These are phyloP conservation scores for Begonia fuchsioides DNA, from an alignment of 306 rosid species.

Conservation along the genomic window DNA sequence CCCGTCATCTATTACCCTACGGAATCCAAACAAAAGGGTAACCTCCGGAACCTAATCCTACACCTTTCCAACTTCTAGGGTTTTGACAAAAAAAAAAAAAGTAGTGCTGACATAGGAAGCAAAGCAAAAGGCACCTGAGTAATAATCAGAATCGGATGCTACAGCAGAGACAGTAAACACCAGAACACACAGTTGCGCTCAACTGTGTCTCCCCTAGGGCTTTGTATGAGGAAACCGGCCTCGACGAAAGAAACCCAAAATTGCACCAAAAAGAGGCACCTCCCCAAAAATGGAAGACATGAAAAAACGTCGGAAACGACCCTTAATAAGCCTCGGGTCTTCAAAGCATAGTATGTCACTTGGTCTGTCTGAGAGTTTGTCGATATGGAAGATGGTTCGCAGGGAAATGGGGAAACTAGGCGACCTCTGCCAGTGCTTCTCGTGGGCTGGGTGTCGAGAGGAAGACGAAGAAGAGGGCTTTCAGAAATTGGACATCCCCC, in stretches of 20 bases:
- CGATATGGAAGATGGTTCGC: conserved; percentile 22
- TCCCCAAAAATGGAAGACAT: conserved; percentile 44
- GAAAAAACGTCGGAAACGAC: conserved; percentile 23
- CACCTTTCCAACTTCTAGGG: conserved; percentile 55
- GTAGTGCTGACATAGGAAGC: conserved; percentile 17
- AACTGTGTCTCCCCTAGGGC: conserved; percentile 74
- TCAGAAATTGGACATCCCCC: conserved; percentile 29
- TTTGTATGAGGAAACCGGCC: conserved; percentile 27
- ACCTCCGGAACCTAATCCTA: no score
- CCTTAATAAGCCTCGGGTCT: conserved; percentile 11
- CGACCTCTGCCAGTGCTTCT: conserved; percentile 55
- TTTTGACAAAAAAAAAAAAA: conserved; percentile 19
- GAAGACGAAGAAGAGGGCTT: conserved; percentile 63
- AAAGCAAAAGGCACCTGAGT: conserved; percentile 48
- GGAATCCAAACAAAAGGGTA: conserved; percentile 20
- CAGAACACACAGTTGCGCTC: conserved; percentile 11
- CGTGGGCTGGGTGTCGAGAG: conserved; percentile 85
- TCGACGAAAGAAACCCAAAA: conserved; percentile 21
- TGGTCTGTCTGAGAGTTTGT: not conserved
- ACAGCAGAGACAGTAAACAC: conserved; percentile 31
- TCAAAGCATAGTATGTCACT: conserved; percentile 7
- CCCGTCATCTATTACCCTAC: conserved; percentile 15
- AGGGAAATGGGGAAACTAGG: conserved; percentile 38
- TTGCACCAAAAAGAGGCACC: conserved; percentile 35
- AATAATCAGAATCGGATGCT: conserved; percentile 18